A percentile compares a stretch with the other conserved stretches of the same genome.
phyloP scores from a whole-genome alignment of 139 green algal species.

The Chlorella vulgaris region DNA sequence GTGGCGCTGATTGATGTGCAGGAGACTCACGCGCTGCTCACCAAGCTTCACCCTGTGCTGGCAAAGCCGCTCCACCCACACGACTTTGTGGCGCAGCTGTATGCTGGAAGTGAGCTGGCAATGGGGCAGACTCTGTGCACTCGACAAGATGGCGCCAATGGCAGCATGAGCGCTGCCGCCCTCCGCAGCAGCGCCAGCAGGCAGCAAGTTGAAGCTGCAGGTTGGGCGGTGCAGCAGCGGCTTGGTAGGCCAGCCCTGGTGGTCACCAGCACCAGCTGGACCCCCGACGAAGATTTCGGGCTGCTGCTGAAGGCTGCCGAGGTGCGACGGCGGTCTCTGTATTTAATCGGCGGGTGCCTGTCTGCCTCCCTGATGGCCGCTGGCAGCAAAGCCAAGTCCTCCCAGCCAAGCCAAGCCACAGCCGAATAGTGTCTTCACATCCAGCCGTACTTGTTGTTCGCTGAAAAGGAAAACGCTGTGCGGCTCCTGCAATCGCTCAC shows the following conservation, averaged over 20 bases:
- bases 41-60: slow-evolving; percentile 35
- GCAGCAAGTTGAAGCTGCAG: too few relatives aligned
- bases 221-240: slow-evolving; percentile 22
- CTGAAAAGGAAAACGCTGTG: too few relatives aligned
- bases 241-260: slow-evolving; percentile 78
- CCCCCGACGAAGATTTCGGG: slow-evolving; percentile 96
- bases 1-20: too few relatives aligned
- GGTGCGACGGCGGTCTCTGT: slow-evolving; percentile 30
- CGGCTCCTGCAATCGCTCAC: too few relatives aligned
- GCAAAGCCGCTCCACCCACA: slow-evolving; percentile 32
- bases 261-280: slow-evolving; percentile 97
- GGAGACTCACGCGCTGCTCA: slow-evolving; percentile 51
- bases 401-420: too few relatives aligned
- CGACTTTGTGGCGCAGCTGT: slow-evolving; percentile 36
- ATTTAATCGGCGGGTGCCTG: background rate
- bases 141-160: background rate
- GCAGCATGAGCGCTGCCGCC: background rate
- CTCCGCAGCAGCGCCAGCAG: background rate
- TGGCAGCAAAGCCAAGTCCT: too few relatives aligned
- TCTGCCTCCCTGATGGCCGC: background rate
- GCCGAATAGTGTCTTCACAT: too few relatives aligned
- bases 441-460: too few relatives aligned
- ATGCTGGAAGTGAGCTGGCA: background rate
- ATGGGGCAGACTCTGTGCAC: slow-evolving; percentile 39
- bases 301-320: slow-evolving; percentile 82